These are phyloP conservation scores for Diophrys sp. DNA, from an alignment of 73 alveolate species.

Conservation along the genomic window DNA sequence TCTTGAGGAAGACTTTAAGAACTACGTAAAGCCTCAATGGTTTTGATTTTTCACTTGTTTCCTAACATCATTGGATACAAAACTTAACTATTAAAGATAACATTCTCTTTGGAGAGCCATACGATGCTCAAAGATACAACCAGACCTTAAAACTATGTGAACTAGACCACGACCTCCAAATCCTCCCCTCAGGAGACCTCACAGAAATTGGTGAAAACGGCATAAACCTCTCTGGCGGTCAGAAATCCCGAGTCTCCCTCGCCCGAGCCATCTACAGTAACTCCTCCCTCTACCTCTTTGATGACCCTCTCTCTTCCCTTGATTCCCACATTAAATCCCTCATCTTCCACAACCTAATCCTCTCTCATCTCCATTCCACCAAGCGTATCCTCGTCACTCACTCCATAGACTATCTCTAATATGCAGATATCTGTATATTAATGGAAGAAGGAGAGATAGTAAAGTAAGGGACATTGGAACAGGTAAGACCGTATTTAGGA, in stretches of 20 bases:
- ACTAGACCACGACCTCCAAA: slow-evolving; percentile 32
- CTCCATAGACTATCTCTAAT: too few species aligned
- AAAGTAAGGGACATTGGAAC: slow-evolving; percentile 43
- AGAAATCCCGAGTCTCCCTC: slow-evolving; percentile 56
- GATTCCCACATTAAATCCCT: slow-evolving; percentile 12
- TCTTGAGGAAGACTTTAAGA: neutral
- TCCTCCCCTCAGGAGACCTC: slow-evolving; percentile 34
- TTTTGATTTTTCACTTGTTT: slow-evolving; percentile 16
- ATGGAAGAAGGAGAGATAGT: too few species aligned
- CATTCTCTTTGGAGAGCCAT: slow-evolving; percentile 39
- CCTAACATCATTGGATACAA: slow-evolving; percentile 45
- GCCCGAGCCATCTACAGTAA: slow-evolving; percentile 64
- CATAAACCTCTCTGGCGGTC: slow-evolving; percentile 55
- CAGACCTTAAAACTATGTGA: slow-evolving; percentile 24
- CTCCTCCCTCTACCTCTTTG: slow-evolving; percentile 33
- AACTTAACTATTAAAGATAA: slow-evolving; percentile 46
- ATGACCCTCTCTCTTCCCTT: slow-evolving; percentile 47
- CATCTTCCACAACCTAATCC: neutral
- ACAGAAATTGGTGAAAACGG: slow-evolving; percentile 68
- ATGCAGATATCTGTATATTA: too few species aligned
- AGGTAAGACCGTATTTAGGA: too few species aligned
- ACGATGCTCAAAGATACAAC: slow-evolving; percentile 36
- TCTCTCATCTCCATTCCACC: too few species aligned
- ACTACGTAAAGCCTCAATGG: neutral
- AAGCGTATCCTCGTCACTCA: too few species aligned